Evolutionary conservation across 164 flowering plant species (phyloP), one percentile per base, ranked within the genome.

Genomic region (Sedum album): DNA sequence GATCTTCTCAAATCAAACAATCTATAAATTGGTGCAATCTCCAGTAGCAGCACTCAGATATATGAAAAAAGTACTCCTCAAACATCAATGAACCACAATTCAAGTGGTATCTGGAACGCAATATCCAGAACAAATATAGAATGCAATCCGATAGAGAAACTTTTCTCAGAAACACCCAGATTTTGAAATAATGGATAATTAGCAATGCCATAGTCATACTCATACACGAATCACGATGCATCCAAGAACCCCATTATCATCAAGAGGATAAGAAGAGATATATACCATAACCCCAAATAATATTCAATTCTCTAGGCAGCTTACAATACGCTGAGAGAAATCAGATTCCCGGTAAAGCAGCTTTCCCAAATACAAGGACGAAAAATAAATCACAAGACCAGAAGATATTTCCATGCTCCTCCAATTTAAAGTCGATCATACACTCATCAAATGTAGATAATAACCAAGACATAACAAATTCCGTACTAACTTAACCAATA

Each of bases 131-230:
- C 62, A 57, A 30, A 20, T 57, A 57, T 9, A 9, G 26, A 57
- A 57, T 17, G 17, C 62, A 30, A 30, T 57, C 62, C 62, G 62
- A 57, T 57, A 28, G 31, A n/a, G n/a, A n/a, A 57, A 57, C 62
- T 28, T 26, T 57, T 57, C 62, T 28, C 11, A 7, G 62, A 33
- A 57, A 28, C 31, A 28, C 33, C 62, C 62, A 57, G 33, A 11
- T 57, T 30, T 26, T 30, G 62, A 57, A 57, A 57, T 57, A 57
- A 57, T 28, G 62, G 62, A 28, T 57, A 57, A n/a, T 13, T 28
- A 30, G 5, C 28, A 30, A 26, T 28, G 33, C 20, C 62, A 28
- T 28, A 30, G 31, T 57, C 33, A 57, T 28, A 57, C 20, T 28
- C n/a, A n/a, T n/a, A n/a, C n/a, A n/a, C n/a, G n/a, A n/a, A n/a